These are phyloP conservation scores for Plenodomus lindquistii DNA, from an alignment of 2,329 filamentous ascomycete species.

Conservation along the genomic window DNA sequence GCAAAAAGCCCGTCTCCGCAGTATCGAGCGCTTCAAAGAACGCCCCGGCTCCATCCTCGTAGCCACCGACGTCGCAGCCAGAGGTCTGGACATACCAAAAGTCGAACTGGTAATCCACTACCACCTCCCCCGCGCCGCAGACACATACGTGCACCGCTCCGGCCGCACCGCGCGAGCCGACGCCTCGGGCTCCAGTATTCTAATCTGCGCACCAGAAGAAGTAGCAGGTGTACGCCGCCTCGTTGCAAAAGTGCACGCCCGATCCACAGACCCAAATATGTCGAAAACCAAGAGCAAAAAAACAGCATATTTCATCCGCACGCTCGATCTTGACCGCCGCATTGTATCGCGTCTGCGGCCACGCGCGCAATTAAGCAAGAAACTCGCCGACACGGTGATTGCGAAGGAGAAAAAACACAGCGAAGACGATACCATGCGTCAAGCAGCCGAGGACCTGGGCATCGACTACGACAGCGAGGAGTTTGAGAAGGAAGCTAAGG, in stretches of 20 bases:
- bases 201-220: conserved; percentile 91
- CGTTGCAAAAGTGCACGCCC: conserved; percentile 82
- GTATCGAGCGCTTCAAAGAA: conserved; percentile 83
- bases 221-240: conserved; percentile 81
- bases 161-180: conserved; percentile 89
- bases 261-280: conserved; percentile 45
- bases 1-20: conserved; percentile 92
- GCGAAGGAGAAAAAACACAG: conserved; percentile 86
- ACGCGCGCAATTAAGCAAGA: conserved; percentile 79
- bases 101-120: conserved; percentile 94
- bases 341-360: conserved; percentile 76
- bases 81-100: conserved; percentile 88
- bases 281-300: conserved; percentile 51
- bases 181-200: conserved; percentile 75
- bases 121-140: conserved; percentile 87
- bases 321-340: conserved; percentile 80
- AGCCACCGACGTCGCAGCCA: conserved; percentile 90
- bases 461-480: conserved; percentile 93
- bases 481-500: conserved; percentile 64
- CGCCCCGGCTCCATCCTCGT: conserved; percentile 71
- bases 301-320: conserved; percentile 71
- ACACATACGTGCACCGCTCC: conserved; percentile 93
- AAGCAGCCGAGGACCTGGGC: conserved; percentile 87
- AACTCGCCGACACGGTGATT: conserved; percentile 77
- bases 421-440: conserved; percentile 81